phyloP scores from a whole-genome alignment of 164 flowering plant species.

The Umbilicus rupestris region DNA sequence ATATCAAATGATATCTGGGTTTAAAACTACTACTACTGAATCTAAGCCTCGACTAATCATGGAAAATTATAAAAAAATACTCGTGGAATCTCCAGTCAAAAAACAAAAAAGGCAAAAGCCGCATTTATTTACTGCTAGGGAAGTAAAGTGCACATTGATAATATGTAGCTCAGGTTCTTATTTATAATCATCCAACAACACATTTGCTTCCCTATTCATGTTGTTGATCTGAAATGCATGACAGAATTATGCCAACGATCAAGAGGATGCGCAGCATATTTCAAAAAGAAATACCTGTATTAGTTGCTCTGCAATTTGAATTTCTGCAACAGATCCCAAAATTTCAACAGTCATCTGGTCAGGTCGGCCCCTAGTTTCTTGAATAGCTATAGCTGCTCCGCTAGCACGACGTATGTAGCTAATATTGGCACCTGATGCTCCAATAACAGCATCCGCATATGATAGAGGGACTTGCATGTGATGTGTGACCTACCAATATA shows the following conservation, averaged over 20 bases:
- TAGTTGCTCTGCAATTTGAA: constrained; percentile 38
- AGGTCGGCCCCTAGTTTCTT: constrained; percentile 81
- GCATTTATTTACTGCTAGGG: no score
- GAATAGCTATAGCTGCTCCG: constrained; percentile 83
- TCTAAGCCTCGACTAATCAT: no score
- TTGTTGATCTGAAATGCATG: not conserved
- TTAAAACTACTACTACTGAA: not conserved
- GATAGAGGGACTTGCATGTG: constrained; percentile 89
- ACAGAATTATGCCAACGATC: not conserved
- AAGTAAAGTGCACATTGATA: no score
- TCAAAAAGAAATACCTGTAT: constrained; percentile 23
- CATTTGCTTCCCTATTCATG: not conserved
- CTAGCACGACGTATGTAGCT: constrained; percentile 88
- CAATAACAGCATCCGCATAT: constrained; percentile 96
- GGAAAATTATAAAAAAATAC: no score
- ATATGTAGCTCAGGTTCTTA: no score
- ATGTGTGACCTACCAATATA: constrained; percentile 36
- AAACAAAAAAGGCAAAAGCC: no score
- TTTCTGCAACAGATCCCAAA: constrained; percentile 42
- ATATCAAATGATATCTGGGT: not conserved
- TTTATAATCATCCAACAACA: no score
- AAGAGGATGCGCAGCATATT: not conserved
- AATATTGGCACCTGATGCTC: constrained; percentile 71
- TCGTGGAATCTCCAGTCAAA: no score
- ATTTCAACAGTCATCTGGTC: constrained; percentile 50